A percentile compares a stretch with the other conserved stretches of the same genome.
These are phyloP conservation scores for Globisporangium takayamanum DNA, from an alignment of 352 stramenopile genomes.

Conservation along the genomic window DNA sequence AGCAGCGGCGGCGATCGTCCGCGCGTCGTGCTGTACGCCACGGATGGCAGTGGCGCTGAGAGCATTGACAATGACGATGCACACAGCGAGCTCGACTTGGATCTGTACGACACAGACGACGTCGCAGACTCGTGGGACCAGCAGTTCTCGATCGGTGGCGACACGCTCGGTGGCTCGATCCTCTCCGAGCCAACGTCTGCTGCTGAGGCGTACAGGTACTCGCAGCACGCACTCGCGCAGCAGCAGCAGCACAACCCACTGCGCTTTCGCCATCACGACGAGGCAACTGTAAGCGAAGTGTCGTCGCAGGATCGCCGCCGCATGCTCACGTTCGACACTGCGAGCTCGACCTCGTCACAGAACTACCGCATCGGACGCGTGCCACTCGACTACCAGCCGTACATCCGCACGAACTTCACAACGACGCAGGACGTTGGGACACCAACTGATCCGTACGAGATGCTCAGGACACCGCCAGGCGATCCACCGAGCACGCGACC, in stretches of 20 bases:
- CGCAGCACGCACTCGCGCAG: background rate
- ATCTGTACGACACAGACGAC: constrained; percentile 57
- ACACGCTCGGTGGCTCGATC: constrained; percentile 8
- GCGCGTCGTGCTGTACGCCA: constrained; percentile 12
- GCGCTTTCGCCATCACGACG: background rate
- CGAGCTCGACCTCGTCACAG: constrained; percentile 13
- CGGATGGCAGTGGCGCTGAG: background rate
- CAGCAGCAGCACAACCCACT: background rate
- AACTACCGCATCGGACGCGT: constrained; percentile 6
- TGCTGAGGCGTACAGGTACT: constrained; percentile 1
- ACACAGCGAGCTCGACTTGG: constrained; percentile 53
- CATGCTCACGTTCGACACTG: constrained; percentile 7
- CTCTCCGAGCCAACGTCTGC: constrained; percentile 6
- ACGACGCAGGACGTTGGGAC: constrained; percentile 18
- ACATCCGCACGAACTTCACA: constrained; percentile 46
- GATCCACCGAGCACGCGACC: constrained; percentile 30
- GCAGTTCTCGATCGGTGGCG: constrained; percentile 12
- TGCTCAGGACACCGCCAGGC: constrained; percentile 43
- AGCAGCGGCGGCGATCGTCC: constrained; percentile 2
- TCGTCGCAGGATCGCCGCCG: constrained; percentile 12
- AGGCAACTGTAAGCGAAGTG: constrained; percentile 1
- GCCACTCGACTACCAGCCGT: constrained; percentile 21
- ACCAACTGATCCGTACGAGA: constrained; percentile 37
- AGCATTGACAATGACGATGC: constrained; percentile 24
- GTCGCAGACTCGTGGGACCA: constrained; percentile 16